Evolutionary conservation across 163 green algal species (phyloP).

Genomic region (Chloromonas sp.): DNA sequence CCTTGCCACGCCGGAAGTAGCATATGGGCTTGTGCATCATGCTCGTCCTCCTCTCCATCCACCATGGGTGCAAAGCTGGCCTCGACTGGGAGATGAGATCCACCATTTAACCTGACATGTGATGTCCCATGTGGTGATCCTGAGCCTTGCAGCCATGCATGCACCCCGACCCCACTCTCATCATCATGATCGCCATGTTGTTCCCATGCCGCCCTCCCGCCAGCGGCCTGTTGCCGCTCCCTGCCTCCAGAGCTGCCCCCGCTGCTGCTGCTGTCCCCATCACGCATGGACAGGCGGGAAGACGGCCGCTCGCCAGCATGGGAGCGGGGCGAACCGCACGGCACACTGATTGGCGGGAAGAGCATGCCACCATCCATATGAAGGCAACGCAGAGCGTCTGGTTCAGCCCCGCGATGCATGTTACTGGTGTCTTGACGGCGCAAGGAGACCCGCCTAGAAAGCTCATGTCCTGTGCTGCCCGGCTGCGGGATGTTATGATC

Average conservation of each 20-base stretch:
- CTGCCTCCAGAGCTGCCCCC: neutral
- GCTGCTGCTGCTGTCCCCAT: neutral
- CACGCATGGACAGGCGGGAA: neutral
- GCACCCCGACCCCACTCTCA: neutral
- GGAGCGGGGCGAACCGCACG: no score
- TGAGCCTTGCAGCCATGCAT: neutral
- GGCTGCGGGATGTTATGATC: no score
- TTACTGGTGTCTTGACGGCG: neutral
- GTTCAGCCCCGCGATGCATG: neutral
- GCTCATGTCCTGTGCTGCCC: no score
- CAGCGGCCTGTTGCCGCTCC: no score
- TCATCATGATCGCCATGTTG: no score
- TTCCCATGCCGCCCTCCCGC: no score
- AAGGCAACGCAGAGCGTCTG: no score
- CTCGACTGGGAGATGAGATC: neutral
- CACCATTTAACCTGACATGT: neutral
- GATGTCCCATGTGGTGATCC: neutral
- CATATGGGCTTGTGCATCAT: neutral
- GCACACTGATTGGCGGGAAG: no score
- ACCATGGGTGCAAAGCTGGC: neutral
- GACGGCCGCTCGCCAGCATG: neutral
- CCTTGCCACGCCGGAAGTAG: no score
- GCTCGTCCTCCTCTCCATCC: neutral
- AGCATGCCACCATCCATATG: no score
- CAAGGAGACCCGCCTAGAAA: no score